Evolutionary conservation across 2,329 filamentous ascomycete species (phyloP), one percentile per base, ranked within the genome.

Genomic region (Claviceps pazoutovae): DNA sequence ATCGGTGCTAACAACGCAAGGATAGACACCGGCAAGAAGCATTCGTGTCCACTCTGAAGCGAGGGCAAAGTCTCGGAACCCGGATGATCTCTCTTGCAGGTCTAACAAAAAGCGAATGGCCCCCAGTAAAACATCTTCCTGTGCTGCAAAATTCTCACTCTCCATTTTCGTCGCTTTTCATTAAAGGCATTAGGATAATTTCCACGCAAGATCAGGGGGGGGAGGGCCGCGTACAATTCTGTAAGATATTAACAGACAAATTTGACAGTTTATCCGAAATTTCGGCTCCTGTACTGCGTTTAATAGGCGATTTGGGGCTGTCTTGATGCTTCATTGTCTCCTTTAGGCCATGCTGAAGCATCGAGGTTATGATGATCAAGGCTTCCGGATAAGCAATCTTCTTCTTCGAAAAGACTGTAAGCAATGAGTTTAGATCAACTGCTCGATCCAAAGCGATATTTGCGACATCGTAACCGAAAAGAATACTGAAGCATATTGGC

Each of bases 281-380:
- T 2, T 21, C 34, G 41, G 19, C 45, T 21, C 17, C 45, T 21
- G 14, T 14, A 23, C 30, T 23, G 45, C 30, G 49, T n/a, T 57
- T 61, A 2, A 59, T 58, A 2, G 79, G 76, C 1, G 79, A 82
- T 49, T 78, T 74, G 1, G 78, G 74, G 55, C 82, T 76, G 51
- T 78, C 74, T 56, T 82, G 78, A 26, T 80, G 74, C 56, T 76
- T 79, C 50, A 83, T 72, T 6, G 86, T 72, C 52, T 84, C 79
- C 56, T 87, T 85, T 21, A 97, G 66, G 0, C 89, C 91, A 61
- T 86, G 83, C 62, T 94, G 87, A 2, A 98, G 71, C 89, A 98
- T 94, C 0, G 83, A 79, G 5, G 82, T 83, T 46, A 98, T 84
- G 11, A 95, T 83, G 0, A 84, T 77, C 23, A 96, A 71, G 6